These are phyloP conservation scores for Perkinsus olseni DNA, from an alignment of 169 alveolate genomes.

Conservation along the genomic window DNA sequence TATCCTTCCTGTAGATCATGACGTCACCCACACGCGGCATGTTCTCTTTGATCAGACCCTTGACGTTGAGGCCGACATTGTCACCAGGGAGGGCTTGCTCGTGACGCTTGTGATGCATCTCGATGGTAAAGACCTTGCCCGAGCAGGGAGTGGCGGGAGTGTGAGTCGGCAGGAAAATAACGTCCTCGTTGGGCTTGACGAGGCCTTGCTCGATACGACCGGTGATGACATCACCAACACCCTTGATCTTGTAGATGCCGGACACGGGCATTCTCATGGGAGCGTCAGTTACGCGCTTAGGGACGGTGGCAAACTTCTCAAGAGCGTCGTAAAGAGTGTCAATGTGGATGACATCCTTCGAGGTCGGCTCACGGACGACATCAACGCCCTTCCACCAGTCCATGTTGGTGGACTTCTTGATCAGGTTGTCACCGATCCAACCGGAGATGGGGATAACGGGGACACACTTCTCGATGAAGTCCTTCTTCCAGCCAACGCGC, in stretches of 20 bases:
- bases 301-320: conserved; percentile 86
- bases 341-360: neutral
- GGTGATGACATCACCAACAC: conserved; percentile 98
- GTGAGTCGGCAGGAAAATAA: conserved; percentile 11
- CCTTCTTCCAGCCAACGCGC: conserved; percentile 95
- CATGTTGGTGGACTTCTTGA: conserved; percentile 87
- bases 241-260: conserved; percentile 97
- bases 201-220: conserved; percentile 98
- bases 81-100: conserved; percentile 97
- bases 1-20: conserved; percentile 92
- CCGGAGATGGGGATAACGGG: conserved; percentile 98
- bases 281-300: conserved; percentile 92
- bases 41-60: conserved; percentile 90
- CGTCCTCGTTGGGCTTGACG: conserved; percentile 82
- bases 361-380: neutral
- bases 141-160: conserved; percentile 19
- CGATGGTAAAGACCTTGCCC: conserved; percentile 88
- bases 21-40: conserved; percentile 92
- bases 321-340: conserved; percentile 89
- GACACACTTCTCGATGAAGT: conserved; percentile 58
- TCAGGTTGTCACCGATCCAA: conserved; percentile 94
- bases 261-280: conserved; percentile 94
- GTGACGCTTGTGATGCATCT: conserved; percentile 95
- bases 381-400: conserved; percentile 92
- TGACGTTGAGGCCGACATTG: conserved; percentile 94